These are phyloP conservation scores for Schizothecium vesticola DNA, from an alignment of 495 filamentous ascomycete species.

Conservation along the genomic window DNA sequence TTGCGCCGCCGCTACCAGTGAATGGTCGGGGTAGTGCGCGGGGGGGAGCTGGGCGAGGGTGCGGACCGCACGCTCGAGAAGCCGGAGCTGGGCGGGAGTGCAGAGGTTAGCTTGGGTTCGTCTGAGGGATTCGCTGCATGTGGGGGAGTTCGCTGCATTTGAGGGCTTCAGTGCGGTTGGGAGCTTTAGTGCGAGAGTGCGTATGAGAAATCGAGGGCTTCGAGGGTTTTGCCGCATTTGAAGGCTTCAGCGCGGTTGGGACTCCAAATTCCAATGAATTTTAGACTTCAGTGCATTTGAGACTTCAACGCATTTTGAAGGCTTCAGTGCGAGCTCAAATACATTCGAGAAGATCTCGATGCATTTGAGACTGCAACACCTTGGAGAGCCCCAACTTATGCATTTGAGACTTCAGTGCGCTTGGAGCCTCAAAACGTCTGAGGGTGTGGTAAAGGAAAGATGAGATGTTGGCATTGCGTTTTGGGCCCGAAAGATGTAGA, in stretches of 20 bases:
- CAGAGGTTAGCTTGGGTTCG: not conserved
- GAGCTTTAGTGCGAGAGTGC: too few relatives aligned
- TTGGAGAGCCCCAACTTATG: not conserved
- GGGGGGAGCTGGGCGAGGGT: slow-evolving; percentile 22
- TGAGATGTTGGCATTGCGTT: not conserved
- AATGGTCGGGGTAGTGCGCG: not conserved
- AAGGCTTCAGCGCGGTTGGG: too few relatives aligned
- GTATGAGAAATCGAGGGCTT: too few relatives aligned
- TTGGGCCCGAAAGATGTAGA: not conserved
- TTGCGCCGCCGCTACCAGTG: not conserved
- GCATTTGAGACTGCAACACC: not conserved
- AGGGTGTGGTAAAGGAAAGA: not conserved
- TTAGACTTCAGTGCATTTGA: not conserved
- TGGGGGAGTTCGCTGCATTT: not conserved
- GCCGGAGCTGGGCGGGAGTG: slow-evolving; percentile 33
- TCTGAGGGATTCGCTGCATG: not conserved
- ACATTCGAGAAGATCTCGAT: too few relatives aligned
- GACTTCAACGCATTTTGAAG: not conserved
- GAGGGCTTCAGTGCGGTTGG: too few relatives aligned
- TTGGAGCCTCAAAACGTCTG: not conserved
- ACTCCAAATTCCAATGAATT: too few relatives aligned
- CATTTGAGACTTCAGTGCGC: not conserved
- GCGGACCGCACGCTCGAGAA: slow-evolving; percentile 46
- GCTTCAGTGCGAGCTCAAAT: too few relatives aligned
- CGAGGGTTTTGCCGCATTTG: too few relatives aligned